Evolutionary conservation across 495 filamentous ascomycete genomes (phyloP).

Genomic region (Aspergillus campestris): DNA sequence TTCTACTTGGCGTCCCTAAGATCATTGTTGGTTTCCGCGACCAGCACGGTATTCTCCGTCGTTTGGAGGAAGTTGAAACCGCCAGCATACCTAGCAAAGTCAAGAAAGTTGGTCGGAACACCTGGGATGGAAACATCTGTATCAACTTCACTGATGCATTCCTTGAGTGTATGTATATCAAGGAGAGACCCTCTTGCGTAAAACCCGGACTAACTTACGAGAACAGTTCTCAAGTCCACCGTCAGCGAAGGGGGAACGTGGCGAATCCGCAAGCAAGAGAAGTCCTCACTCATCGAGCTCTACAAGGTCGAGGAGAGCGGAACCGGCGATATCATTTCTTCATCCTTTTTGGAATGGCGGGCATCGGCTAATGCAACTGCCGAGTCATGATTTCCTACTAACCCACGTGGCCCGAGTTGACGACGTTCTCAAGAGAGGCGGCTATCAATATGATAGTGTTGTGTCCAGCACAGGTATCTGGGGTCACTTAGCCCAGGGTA

Average conservation of each 20-base stretch:
- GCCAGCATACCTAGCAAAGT: slow-evolving; percentile 65
- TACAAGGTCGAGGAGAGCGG: slow-evolving; percentile 63
- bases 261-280: slow-evolving; percentile 59
- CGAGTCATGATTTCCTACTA: not conserved
- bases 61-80: slow-evolving; percentile 71
- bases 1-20: slow-evolving; percentile 83
- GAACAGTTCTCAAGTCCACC: slow-evolving; percentile 54
- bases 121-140: slow-evolving; percentile 85
- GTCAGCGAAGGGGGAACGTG: slow-evolving; percentile 70
- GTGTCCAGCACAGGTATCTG: not conserved
- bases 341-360: slow-evolving; percentile 69
- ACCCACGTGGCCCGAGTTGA: not conserved
- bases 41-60: slow-evolving; percentile 59
- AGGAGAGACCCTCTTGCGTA: not conserved
- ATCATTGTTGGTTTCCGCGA: slow-evolving; percentile 86
- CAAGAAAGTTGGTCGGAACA: slow-evolving; percentile 48
- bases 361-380: not conserved
- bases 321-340: slow-evolving; percentile 66
- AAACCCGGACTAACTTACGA: not conserved
- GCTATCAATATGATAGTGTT: not conserved
- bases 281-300: slow-evolving; percentile 55
- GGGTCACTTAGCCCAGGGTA: too few relatives aligned
- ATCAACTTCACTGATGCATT: slow-evolving; percentile 79
- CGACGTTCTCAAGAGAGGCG: too few relatives aligned
- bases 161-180: slow-evolving; percentile 53